Evolutionary conservation across 495 filamentous ascomycete species (phyloP), one percentile per base, ranked within the genome.

Genomic region (Neohortaea acidophila): DNA sequence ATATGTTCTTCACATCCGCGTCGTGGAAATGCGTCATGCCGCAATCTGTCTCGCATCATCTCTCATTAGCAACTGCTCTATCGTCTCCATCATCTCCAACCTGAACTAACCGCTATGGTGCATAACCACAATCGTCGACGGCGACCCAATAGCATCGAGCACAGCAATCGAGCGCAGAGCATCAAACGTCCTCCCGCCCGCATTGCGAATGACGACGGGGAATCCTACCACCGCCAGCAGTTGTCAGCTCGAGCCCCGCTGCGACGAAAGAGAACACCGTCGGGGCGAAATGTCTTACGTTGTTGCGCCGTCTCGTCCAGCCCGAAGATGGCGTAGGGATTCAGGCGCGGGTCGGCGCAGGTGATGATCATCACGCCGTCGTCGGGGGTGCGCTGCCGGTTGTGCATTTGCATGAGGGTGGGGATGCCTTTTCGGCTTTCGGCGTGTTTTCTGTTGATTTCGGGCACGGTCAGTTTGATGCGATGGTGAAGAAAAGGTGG

Each of bases 1-100:
- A 45, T 3, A 41, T 38, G 26, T 54, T 36, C 34, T 43, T 51
- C 9, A 56, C 33, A 2, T 13, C 35, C 2, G 23, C 33, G 26
- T 58, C 47, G 30, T 53, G 52, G 30, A 49, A 51, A 33, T 55
- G 54, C 1, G 47, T 51, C 52, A 57, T 53, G 26, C 54, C 54
- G 25, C 52, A 57, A 39, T 52, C 48, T 34, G 43, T n/a, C n/a
- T n/a, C n/a, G n/a, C n/a, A n/a, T n/a, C n/a, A n/a, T n/a, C n/a
- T n/a, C n/a, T n/a, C n/a, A n/a, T n/a, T n/a, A n/a, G n/a, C n/a
- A n/a, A n/a, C n/a, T n/a, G n/a, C n/a, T n/a, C n/a, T n/a, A n/a
- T n/a, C n/a, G n/a, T n/a, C n/a, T n/a, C n/a, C n/a, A n/a, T n/a
- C n/a, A n/a, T n/a, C n/a, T n/a, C n/a, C n/a, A n/a, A n/a, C n/a